Evolutionary conservation across 2,329 filamentous ascomycete genomes (phyloP).

Genomic region (Pseudodiploospora longispora): DNA sequence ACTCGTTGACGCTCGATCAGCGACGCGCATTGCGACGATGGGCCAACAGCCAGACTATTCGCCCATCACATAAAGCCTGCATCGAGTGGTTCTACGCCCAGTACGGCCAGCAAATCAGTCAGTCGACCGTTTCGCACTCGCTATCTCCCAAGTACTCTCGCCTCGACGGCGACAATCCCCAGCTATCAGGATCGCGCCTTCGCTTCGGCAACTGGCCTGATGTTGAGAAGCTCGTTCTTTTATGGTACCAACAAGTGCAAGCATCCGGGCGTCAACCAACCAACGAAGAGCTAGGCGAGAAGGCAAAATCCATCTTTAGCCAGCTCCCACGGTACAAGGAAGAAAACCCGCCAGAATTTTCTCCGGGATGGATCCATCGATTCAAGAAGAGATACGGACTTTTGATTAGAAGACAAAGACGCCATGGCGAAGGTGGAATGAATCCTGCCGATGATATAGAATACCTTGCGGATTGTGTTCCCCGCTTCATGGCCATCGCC

Average conservation of each 20-base stretch:
- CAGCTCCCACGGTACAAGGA: slow-evolving; percentile 53
- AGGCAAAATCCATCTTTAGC: slow-evolving; percentile 51
- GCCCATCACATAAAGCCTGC: slow-evolving; percentile 53
- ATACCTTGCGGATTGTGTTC: slow-evolving; percentile 53
- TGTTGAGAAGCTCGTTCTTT: slow-evolving; percentile 49
- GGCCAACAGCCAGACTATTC: slow-evolving; percentile 48
- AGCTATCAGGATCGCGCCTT: slow-evolving; percentile 53
- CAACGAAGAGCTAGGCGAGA: slow-evolving; percentile 55
- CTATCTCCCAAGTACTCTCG: slow-evolving; percentile 54
- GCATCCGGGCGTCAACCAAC: slow-evolving; percentile 48
- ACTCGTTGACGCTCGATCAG: slow-evolving; percentile 54
- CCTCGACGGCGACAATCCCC: slow-evolving; percentile 50
- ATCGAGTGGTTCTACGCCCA: slow-evolving; percentile 54
- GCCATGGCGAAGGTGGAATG: slow-evolving; percentile 37
- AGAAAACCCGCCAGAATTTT: slow-evolving; percentile 53
- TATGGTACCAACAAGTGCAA: slow-evolving; percentile 47
- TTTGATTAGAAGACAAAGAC: slow-evolving; percentile 47
- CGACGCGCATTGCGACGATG: slow-evolving; percentile 52
- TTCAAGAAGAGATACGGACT: slow-evolving; percentile 58
- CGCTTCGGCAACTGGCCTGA: slow-evolving; percentile 59
- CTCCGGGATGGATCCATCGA: slow-evolving; percentile 55
- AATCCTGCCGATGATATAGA: slow-evolving; percentile 48
- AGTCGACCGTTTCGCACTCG: slow-evolving; percentile 56
- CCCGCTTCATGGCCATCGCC: slow-evolving; percentile 49
- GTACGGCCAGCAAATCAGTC: slow-evolving; percentile 53